Conservation (phyloP, 2,329 filamentous ascomycete genomes). For the Truncatella angustata region DNA sequence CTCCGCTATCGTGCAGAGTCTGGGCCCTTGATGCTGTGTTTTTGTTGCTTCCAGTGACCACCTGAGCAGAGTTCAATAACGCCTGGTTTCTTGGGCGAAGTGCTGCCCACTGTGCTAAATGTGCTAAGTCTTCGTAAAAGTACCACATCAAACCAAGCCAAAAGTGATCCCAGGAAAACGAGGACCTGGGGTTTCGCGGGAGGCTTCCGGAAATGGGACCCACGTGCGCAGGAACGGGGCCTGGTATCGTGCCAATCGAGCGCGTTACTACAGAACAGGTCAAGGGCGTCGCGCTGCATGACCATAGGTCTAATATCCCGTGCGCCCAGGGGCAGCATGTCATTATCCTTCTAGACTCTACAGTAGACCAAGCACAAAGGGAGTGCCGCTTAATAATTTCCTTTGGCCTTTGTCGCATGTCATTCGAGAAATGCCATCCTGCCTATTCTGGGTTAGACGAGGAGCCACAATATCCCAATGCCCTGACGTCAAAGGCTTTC, state of each 20-base stretch:
- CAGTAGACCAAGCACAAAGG: not conserved
- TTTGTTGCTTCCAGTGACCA: not conserved
- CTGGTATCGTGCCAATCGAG: not conserved
- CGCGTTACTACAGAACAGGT: not conserved
- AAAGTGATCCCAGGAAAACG: conserved; percentile 13
- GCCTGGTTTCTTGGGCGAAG: too few relatives aligned
- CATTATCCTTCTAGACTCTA: too few relatives aligned
- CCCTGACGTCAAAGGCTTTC: not conserved
- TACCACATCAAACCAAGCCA: not conserved
- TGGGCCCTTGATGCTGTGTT: not conserved
- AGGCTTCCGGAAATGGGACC: conserved; percentile 21
- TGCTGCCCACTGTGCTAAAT: not conserved
- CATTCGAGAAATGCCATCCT: not conserved
- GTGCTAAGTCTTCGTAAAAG: too few relatives aligned
- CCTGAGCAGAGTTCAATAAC: not conserved
- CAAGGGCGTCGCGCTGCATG: conserved; percentile 1
- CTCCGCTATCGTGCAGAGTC: not conserved
- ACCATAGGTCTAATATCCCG: conserved; percentile 1
- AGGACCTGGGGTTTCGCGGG: conserved; percentile 22
- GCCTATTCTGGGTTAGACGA: too few relatives aligned
- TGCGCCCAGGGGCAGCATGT: not conserved
- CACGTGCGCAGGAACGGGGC: conserved; percentile 17
- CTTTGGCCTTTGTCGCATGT: not conserved
- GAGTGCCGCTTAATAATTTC: not conserved
- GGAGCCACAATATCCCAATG: too few relatives aligned